Evolutionary conservation across 108 stramenopile species (phyloP).

Genomic region (Skeletonema marinoi): DNA sequence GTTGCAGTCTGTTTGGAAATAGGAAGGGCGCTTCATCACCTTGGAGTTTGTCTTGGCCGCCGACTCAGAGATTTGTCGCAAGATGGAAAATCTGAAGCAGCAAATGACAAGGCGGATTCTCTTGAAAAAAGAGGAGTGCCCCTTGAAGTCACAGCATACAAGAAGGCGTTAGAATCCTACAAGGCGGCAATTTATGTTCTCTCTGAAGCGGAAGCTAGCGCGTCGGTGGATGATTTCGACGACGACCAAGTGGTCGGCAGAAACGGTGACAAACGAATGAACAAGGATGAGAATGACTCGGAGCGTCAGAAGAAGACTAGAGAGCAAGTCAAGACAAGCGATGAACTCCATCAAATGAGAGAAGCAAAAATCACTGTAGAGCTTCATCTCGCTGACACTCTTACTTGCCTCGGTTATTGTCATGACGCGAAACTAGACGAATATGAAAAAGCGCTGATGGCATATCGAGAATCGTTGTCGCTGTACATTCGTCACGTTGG

Average conservation of each 20-base stretch:
- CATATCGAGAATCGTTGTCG: conserved; percentile 51
- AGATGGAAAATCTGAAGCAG: background rate
- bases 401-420: conserved; percentile 52
- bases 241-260: background rate
- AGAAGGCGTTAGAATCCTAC: conserved; percentile 38
- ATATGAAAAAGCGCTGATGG: conserved; percentile 37
- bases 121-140: conserved; percentile 8
- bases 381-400: conserved; percentile 52
- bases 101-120: background rate
- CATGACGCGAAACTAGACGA: conserved; percentile 48
- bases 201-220: conserved; percentile 17
- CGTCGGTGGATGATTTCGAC: background rate
- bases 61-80: conserved; percentile 32
- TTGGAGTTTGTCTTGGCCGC: conserved; percentile 51
- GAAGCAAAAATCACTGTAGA: conserved; percentile 50
- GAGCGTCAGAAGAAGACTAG: background rate
- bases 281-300: background rate
- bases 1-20: conserved; percentile 50
- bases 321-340: conserved; percentile 1
- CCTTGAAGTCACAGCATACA: conserved; percentile 36
- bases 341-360: conserved; percentile 42
- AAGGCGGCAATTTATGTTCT: conserved; percentile 34
- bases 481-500: conserved; percentile 52
- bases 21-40: conserved; percentile 54
- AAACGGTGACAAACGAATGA: background rate